Percentiles rank a stretch among this genome's conserved stretches.
These are phyloP conservation scores for Fusarium xylarioides DNA, from an alignment of 2,329 filamentous ascomycete species.

Conservation along the genomic window DNA sequence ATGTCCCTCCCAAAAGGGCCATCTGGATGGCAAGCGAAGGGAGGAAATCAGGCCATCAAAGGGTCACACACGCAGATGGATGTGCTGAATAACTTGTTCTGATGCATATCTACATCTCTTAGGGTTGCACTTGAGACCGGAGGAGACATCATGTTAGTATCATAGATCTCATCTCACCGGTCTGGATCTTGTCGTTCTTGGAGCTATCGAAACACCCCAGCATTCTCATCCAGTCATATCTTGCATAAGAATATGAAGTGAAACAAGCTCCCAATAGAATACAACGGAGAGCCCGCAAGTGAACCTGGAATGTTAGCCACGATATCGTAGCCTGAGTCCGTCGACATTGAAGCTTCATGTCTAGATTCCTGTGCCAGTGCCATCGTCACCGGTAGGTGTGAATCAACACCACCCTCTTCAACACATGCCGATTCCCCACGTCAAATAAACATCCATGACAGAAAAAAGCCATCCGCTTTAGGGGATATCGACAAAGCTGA, in stretches of 20 bases:
- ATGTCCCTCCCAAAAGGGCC: slow-evolving; percentile 12
- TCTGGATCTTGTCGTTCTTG: slow-evolving; percentile 7
- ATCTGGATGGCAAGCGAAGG: slow-evolving; percentile 5
- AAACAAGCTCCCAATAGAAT: slow-evolving; percentile 2
- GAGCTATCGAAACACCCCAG: background rate
- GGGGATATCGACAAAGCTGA: slow-evolving; percentile 15
- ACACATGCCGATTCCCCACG: slow-evolving; percentile 18
- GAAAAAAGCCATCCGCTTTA: background rate
- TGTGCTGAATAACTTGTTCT: slow-evolving; percentile 20
- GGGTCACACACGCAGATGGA: slow-evolving; percentile 24
- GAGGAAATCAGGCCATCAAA: slow-evolving; percentile 25
- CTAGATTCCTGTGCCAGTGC: background rate
- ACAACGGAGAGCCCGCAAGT: background rate
- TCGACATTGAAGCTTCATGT: slow-evolving; percentile 2
- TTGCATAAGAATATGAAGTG: background rate
- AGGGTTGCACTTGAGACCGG: slow-evolving; percentile 20
- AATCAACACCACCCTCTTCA: slow-evolving; percentile 2
- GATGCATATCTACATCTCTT: slow-evolving; percentile 3
- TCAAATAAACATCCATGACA: background rate
- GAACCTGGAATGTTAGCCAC: background rate
- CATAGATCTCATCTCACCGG: slow-evolving; percentile 33
- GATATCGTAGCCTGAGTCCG: background rate
- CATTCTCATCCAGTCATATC: background rate
- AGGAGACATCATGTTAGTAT: slow-evolving; percentile 7
- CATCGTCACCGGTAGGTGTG: slow-evolving; percentile 4